Base-by-base conservation (phyloP, 2,329 filamentous ascomycete genomes). In the Aspergillus uvarum region DNA sequence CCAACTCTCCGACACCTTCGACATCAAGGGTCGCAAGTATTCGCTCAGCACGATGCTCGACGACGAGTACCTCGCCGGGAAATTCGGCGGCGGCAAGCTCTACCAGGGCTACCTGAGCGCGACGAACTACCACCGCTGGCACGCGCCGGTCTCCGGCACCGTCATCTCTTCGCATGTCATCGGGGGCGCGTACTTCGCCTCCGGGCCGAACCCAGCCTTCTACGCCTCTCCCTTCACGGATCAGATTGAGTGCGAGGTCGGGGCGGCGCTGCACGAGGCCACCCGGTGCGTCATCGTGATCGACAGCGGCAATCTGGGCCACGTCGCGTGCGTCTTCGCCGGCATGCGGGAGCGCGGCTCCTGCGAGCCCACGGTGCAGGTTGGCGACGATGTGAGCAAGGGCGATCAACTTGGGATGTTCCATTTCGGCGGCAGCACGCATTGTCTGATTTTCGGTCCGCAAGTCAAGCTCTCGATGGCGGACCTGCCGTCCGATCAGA, bases 1-100 rank as follows among this genome's bases (percentile, higher is more conserved):
- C 54, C 78, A 82, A 54, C 75, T 83, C 1, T 82, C 83, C 19
- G 86, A 89, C 67, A 74, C 73, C 10, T 90, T 90, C 79, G 90
- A 86, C 82, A 79, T 59, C 47, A 59, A 56, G 32, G 14, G 29
- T 14, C 47, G 26, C 26, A 26, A 48, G 2, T 55, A 59, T 21
- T 59, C 58, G 22, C 47, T 59, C 21, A 12, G 26, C 16, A 24
- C 19, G n/a, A 56, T 59, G 58, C 32, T 59, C 1, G 38, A 24
- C 24, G 11, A 26, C 6, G 48, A 55, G 3, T 4, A 53, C 2
- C 48, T 32, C 8, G 48, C 47, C 2, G n/a, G 2, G 19, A 5
- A 56, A n/a, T 59, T 56, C 31, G 26, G 24, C 4, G 42, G 29
- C 14, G 52, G 58, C 10, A 42, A 47, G 3, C 16, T 59, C 48